phyloP scores from a whole-genome alignment of 2,329 filamentous ascomycete species.

The Blastomyces silverae region DNA sequence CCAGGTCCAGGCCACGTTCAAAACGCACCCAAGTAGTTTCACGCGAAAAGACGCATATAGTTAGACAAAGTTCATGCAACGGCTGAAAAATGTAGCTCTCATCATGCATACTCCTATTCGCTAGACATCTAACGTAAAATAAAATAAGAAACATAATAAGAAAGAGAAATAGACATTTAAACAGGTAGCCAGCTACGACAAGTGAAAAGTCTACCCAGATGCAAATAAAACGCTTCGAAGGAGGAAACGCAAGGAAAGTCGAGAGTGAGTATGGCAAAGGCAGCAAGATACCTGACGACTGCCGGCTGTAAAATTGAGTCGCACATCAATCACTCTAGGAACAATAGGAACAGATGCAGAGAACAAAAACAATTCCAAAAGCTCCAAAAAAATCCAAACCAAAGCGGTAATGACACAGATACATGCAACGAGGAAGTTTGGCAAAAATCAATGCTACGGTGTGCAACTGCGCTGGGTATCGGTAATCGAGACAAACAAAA shows the following conservation, averaged over 20 bases:
- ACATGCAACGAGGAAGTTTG: neutral
- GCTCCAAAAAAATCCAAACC: neutral
- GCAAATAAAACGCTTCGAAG: neutral
- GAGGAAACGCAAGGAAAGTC: neutral
- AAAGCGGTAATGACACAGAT: neutral
- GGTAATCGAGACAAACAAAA: neutral
- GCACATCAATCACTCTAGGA: too few species aligned
- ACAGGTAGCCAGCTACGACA: neutral
- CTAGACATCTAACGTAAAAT: too few species aligned
- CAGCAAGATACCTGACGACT: neutral
- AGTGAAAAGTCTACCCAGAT: neutral
- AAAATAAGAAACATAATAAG: neutral
- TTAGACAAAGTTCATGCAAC: too few species aligned
- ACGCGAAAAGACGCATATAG: conserved; percentile 12
- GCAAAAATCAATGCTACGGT: neutral
- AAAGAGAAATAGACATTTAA: neutral
- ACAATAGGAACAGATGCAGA: too few species aligned
- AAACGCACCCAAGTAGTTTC: neutral
- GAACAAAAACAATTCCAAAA: too few species aligned
- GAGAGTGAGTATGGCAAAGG: neutral
- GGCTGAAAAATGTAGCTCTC: too few species aligned
- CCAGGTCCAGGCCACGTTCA: neutral
- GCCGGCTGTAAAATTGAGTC: too few species aligned
- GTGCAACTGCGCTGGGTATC: neutral
- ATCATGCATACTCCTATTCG: too few species aligned